phyloP scores from a whole-genome alignment of 306 rosid genomes.

The Vachellia pachyceras region DNA sequence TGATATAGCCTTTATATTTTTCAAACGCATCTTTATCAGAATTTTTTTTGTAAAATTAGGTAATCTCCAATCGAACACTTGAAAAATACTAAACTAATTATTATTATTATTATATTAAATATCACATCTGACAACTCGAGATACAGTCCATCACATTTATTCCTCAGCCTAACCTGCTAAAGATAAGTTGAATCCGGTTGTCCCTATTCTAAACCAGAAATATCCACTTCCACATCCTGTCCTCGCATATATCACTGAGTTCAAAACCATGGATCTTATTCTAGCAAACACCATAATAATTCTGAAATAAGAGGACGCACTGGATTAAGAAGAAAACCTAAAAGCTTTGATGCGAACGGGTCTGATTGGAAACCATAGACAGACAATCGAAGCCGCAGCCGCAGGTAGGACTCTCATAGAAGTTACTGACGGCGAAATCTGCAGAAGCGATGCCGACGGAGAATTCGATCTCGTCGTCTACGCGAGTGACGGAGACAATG shows the following conservation, averaged over 20 bases:
- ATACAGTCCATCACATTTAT: neutral
- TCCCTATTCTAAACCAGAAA: neutral
- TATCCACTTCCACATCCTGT: neutral
- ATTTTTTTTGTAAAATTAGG: too few relatives aligned
- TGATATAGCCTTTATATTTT: too few relatives aligned
- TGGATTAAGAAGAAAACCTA: constrained; percentile 32
- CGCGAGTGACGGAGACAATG: constrained; percentile 46
- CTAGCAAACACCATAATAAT: neutral
- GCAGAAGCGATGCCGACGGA: constrained; percentile 66
- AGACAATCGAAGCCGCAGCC: constrained; percentile 72
- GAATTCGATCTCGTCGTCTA: constrained; percentile 50
- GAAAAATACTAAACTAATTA: neutral
- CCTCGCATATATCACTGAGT: neutral
- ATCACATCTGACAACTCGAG: neutral
- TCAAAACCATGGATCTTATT: neutral
- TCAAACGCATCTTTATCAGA: too few relatives aligned
- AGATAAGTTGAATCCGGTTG: neutral
- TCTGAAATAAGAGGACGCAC: neutral
- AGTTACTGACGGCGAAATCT: constrained; percentile 49
- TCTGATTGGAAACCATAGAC: neutral
- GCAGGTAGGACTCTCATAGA: constrained; percentile 55
- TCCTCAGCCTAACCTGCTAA: neutral
- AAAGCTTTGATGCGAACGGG: neutral
- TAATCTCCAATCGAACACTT: too few relatives aligned
- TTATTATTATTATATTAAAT: neutral